Conservation (phyloP, 495 filamentous ascomycete species). For the Aspergillus bertholletiae region DNA sequence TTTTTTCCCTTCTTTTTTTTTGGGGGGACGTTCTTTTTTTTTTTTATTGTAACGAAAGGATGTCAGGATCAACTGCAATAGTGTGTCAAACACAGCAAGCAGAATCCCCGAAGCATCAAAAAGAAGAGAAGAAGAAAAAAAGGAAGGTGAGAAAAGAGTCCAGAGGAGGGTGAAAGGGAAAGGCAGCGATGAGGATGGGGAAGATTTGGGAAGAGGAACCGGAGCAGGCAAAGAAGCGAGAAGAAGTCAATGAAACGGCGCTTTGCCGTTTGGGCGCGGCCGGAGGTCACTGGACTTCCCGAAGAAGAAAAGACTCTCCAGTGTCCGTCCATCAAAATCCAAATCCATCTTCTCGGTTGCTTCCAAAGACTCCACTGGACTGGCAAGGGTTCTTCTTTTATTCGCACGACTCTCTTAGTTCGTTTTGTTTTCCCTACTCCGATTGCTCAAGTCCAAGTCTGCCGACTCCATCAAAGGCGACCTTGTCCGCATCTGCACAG, state of each 20-base stretch:
- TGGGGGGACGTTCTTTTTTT: constrained; percentile 7
- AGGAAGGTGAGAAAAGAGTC: constrained; percentile 2
- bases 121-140: constrained; percentile 7
- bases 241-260: constrained; percentile 15
- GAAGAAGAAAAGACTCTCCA: neutral
- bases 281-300: constrained; percentile 7
- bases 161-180: constrained; percentile 3
- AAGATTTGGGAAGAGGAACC: neutral
- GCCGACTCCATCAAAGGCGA: neutral
- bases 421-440: neutral
- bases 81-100: constrained; percentile 51
- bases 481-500: neutral
- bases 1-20: constrained; percentile 10
- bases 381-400: constrained; percentile 9
- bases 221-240: constrained; percentile 9
- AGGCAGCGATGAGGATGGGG: neutral
- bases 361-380: constrained; percentile 2
- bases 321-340: neutral
- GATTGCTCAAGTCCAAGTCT: neutral
- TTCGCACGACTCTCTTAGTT: neutral
- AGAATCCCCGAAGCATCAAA: constrained; percentile 27
- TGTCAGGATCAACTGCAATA: constrained; percentile 37
- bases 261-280: constrained; percentile 5
- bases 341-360: neutral
- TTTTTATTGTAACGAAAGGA: constrained; percentile 37